These are phyloP conservation scores for Lachancea kluyveri DNA, from an alignment of 805 yeast genomes.

Conservation along the genomic window DNA sequence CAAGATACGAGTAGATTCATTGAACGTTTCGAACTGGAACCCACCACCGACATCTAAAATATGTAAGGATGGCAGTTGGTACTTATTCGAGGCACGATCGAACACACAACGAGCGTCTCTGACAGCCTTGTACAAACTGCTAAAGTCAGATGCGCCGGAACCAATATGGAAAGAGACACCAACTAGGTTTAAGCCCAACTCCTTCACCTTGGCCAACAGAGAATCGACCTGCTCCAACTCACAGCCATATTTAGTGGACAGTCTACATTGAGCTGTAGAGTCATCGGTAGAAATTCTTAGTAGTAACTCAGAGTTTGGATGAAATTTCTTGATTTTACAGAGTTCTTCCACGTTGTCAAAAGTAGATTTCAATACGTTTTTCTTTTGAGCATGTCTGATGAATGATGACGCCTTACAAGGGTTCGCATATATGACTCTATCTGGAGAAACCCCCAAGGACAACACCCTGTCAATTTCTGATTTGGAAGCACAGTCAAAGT, in stretches of 20 bases:
- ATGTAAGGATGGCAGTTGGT: conserved; percentile 38
- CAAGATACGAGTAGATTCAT: conserved; percentile 51
- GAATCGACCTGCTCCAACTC: conserved; percentile 44
- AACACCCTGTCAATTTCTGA: conserved; percentile 70
- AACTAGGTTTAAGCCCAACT: conserved; percentile 53
- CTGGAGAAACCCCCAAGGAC: conserved; percentile 54
- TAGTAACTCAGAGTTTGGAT: conserved; percentile 65
- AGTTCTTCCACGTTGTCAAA: conserved; percentile 87
- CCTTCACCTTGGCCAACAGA: conserved; percentile 56
- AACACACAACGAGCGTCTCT: conserved; percentile 65
- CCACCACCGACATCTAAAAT: conserved; percentile 93
- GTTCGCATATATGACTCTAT: conserved; percentile 80
- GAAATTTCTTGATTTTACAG: conserved; percentile 58
- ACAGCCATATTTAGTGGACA: conserved; percentile 88
- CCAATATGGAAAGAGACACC: conserved; percentile 98
- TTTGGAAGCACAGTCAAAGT: conserved; percentile 91
- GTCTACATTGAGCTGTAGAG: conserved; percentile 74
- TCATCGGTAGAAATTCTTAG: conserved; percentile 88
- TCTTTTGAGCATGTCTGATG: conserved; percentile 59
- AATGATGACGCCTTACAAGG: conserved; percentile 90
- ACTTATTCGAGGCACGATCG: conserved; percentile 45
- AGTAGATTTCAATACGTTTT: conserved; percentile 65
- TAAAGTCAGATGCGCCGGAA: conserved; percentile 77
- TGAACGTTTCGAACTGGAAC: conserved; percentile 60
- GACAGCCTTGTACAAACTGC: conserved; percentile 63